Evolutionary conservation across 2,329 filamentous ascomycete species (phyloP), one percentile per base, ranked within the genome.

Genomic region (Hymenoscyphus albidus): DNA sequence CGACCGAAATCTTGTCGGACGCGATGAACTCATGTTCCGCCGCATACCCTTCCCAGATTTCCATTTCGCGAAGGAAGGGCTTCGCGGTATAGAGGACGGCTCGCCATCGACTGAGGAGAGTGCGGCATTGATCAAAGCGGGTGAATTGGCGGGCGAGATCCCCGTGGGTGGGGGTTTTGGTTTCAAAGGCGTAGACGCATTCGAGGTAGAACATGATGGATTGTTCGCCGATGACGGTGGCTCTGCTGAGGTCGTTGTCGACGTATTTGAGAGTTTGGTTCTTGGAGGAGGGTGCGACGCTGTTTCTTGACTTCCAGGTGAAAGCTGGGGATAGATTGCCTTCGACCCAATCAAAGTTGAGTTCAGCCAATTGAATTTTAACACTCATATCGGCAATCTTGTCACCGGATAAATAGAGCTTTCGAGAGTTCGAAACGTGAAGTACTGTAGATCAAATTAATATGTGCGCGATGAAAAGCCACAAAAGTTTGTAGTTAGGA

Each of bases 161-260:
- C 14, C 64, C 32, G 16, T 63, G 67, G 5, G 57, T n/a, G 9
- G 35, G 55, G 7, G 27, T 48, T 6, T 40, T 54, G 10, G 38
- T 22, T 18, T 58, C 54, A 0, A 68, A 65, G 1, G 80, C 79
- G 65, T 86, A 80, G 13, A 80, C 76, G 1, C 82, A 79, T 65
- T 90, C 84, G 0, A 91, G 78, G 65, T 91, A 88, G 10, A 85
- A 73, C 78, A 88, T 78, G 64, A 87, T 83, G 40, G 80, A 81
- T 1, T 81, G 61, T 51, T 83, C 79, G 5, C 85, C 84, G 7
- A 81, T 74, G 0, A 85, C 78, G 0, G 74, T 76, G 1, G 84
- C 81, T 65, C 78, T 79, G 31, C 68, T 75, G 0, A 72, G 69
- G 65, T 88, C 83, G 58, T 84, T 85, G 69, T 88, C 85, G 32